phyloP scores from a whole-genome alignment of 768 basidiomycete genomes.

The Lentinus tigrinus region DNA sequence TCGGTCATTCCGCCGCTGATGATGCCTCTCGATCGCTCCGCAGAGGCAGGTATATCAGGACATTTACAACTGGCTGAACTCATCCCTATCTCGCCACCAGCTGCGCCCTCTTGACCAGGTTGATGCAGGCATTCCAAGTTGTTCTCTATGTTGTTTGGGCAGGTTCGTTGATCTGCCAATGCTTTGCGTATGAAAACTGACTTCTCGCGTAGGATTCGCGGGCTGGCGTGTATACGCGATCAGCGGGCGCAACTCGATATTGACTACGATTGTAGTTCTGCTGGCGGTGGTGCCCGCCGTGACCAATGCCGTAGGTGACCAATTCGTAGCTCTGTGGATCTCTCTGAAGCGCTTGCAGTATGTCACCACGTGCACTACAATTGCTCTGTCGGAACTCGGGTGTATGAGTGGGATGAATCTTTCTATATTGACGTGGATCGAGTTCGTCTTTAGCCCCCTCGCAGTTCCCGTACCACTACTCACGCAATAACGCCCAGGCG shows the following conservation, averaged over 20 bases:
- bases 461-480: background rate
- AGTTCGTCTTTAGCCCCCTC: background rate
- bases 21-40: too few species aligned
- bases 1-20: too few species aligned
- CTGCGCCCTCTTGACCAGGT: constrained; percentile 2
- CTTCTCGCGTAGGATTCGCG: constrained; percentile 2
- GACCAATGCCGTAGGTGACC: constrained; percentile 3
- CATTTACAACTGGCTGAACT: background rate
- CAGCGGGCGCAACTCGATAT: background rate
- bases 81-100: background rate
- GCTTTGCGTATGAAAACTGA: background rate
- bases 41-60: background rate
- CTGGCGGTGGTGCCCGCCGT: constrained; percentile 13
- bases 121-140: background rate
- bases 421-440: background rate
- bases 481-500: background rate
- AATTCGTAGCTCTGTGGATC: too few species aligned
- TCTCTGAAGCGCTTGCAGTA: background rate
- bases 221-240: constrained; percentile 15
- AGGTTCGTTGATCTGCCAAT: background rate
- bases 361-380: background rate
- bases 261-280: constrained; percentile 3
- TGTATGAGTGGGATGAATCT: background rate
- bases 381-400: background rate
- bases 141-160: constrained; percentile 15